Base-by-base conservation (phyloP, 495 filamentous ascomycete species). In the Hypoxylon subgilvum region DNA sequence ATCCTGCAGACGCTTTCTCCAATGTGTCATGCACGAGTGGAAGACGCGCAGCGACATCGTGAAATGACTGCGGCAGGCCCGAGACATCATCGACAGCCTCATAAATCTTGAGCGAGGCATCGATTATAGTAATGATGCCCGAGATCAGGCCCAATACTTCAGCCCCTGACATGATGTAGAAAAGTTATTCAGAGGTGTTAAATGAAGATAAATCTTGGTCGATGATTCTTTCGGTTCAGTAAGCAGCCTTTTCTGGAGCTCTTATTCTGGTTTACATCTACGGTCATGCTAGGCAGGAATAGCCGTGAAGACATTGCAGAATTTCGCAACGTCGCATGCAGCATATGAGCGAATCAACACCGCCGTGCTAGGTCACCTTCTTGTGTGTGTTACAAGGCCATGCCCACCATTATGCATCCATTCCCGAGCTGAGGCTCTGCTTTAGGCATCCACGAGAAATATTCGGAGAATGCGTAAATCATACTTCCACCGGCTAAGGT, bases 71-170 rank as follows among this genome's bases (percentile, higher is more conserved):
- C 12, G 66, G 66, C 39, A 69, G 66, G 35, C 66, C 66, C 27
- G 66, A 16, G 10, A 48, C 43, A 43, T 64, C 45, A n/a, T 31
- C 23, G 16, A 56, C 59, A 7, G 66, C 66, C 35, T 67, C 63
- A 41, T 65, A 69, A 12, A 71, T 34, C 43, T 67, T 39, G 34
- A 67, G 60, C 2, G 56, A 57, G 10, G 13, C 58, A 41, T 71
- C 63, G 44, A 69, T 34, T 43, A 70, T 66, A 0, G 63, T 9
- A 32, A 71, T 65, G 16, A 69, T 52, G 4, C 66, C 60, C 2
- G 68, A 67, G 18, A 71, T 54, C 13, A 71, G 32, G 5, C 63
- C 66, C 4, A 64, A 12, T 31, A 60, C 58, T 63, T 71, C 68
- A 21, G 60, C 63, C 28, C 68, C 68, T 9, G 68, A 64, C 68